Evolutionary conservation across 345 rosid species (phyloP).

Genomic region (Salix koriyanagi): DNA sequence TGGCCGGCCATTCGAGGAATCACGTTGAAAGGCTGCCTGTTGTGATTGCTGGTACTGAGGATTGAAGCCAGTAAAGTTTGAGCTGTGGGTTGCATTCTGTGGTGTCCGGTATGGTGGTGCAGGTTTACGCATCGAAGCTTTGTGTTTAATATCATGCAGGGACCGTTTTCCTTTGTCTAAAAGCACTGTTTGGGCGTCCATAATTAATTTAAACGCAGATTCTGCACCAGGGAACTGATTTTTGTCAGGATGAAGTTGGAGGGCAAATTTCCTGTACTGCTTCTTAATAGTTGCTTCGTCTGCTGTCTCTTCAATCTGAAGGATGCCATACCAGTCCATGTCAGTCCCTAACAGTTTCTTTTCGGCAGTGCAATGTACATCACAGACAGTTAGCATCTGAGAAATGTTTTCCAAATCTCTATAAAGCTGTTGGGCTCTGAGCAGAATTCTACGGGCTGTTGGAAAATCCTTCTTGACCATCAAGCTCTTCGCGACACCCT

Average conservation of each 20-base stretch:
- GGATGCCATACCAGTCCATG: conserved; percentile 85
- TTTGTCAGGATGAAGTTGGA: conserved; percentile 89
- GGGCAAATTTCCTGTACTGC: conserved; percentile 80
- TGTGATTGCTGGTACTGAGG: conserved; percentile 31
- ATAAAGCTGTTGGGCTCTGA: conserved; percentile 66
- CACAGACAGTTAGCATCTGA: conserved; percentile 75
- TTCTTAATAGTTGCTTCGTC: conserved; percentile 73
- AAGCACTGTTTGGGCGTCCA: conserved; percentile 83
- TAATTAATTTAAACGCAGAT: conserved; percentile 79
- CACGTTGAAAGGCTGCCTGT: conserved; percentile 37
- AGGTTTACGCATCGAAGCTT: conserved; percentile 22
- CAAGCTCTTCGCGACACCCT: conserved; percentile 53
- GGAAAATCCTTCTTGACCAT: conserved; percentile 57
- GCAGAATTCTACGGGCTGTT: conserved; percentile 58
- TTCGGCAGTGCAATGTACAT: conserved; percentile 71
- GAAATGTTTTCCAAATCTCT: conserved; percentile 50
- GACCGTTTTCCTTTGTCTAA: conserved; percentile 56
- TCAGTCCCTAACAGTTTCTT: conserved; percentile 57
- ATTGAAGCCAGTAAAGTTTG: conserved; percentile 32
- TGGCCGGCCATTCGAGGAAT: conserved; percentile 24
- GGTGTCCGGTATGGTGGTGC: conserved; percentile 37
- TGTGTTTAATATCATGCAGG: conserved; percentile 52
- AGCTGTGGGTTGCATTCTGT: conserved; percentile 22
- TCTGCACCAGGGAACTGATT: conserved; percentile 90
- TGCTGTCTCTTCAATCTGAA: conserved; percentile 55